Conservation (phyloP, 2,329 filamentous ascomycete genomes). For the Akanthomyces muscarius region DNA sequence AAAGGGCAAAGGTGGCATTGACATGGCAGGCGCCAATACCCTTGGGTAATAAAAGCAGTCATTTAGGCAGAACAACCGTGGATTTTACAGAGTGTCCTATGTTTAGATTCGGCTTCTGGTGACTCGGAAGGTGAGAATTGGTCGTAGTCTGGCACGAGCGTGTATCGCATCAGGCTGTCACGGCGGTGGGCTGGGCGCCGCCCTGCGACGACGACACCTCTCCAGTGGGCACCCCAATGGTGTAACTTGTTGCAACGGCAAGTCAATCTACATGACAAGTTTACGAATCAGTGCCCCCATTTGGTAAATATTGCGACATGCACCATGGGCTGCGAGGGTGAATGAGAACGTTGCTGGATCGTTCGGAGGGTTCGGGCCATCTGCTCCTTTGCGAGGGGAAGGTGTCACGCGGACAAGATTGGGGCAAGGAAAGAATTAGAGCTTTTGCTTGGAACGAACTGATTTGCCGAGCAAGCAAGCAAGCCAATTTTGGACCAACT, state of each 20-base stretch:
- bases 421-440: no score
- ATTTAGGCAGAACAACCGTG: not conserved
- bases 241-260: no score
- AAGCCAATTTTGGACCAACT: not conserved
- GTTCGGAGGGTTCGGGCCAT: not conserved
- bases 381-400: not conserved
- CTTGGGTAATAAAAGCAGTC: not conserved
- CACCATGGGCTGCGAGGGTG: no score
- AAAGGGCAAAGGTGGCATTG: not conserved
- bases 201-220: not conserved
- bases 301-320: no score
- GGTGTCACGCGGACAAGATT: not conserved
- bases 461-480: not conserved
- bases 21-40: not conserved
- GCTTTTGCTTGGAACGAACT: not conserved
- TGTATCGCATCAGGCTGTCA: not conserved
- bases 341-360: not conserved
- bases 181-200: not conserved
- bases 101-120: not conserved
- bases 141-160: conserved; percentile 2
- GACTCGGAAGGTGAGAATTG: not conserved
- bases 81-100: not conserved
- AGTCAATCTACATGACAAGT: no score
- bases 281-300: no score
- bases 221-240: not conserved